Base-by-base conservation (phyloP, 257 asterid genomes). In the Petrea volubilis region DNA sequence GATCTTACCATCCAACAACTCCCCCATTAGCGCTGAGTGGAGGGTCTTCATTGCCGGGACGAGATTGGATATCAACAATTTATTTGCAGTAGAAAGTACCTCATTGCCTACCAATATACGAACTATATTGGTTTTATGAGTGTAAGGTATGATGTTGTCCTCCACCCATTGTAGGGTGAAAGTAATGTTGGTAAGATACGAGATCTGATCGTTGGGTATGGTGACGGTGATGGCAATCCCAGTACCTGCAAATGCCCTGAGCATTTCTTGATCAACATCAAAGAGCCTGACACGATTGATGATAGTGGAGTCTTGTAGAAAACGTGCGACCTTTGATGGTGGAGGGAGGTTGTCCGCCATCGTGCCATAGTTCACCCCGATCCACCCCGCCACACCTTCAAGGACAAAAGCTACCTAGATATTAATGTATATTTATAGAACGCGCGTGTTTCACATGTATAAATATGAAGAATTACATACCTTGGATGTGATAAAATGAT, bases 31-130 rank as follows among this genome's bases (percentile, higher is more conserved):
- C 57, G 86, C 90, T 0, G 69, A 25, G 53, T 86, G 91, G 70
- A 90, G 91, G 38, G 81, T 15, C 70, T 81, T 79, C 96, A 88
- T 90, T 20, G 97, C 89, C 0, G 88, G 96, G 43, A 90, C 88
- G 1, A 90, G 93, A 57, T 23, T 86, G 0, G 66, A 25, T 34
- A 86, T 77, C 0, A 86, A 18, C 53, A 78, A 77, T 38, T 79
- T 86, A 77, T 85, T 82, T 17, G 76, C 82, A 3, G 87, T 84
- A 31, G 96, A 75, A 27, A 86, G 69, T 0, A 88, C 86, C 69
- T 90, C 96, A 4, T 90, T 90, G 5, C 93, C 96, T 1, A 88
- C 85, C 0, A 88, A 86, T 71, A 90, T 81, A 10, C 97, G 76
- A n/a, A 70, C 80, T 2, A 90, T 78, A 50, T 83, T 84, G 7